Percentiles rank a stretch among this genome's conserved stretches.
Conservation (phyloP, 2,329 filamentous ascomycete genomes). For the Grosmannia serpens region DNA sequence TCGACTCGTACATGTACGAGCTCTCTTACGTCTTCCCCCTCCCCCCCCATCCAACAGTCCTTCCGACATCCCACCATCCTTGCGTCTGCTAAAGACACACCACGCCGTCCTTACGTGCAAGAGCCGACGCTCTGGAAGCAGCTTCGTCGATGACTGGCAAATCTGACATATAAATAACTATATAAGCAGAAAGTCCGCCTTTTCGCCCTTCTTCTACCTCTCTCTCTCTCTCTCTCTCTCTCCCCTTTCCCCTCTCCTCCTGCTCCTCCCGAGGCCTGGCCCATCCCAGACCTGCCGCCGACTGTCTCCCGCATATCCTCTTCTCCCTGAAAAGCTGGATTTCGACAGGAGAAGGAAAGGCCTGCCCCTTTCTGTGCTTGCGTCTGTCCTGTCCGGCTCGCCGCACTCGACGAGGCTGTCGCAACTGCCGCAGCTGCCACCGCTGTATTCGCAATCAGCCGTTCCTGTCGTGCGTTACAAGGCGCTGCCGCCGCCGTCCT, state of each 20-base stretch:
- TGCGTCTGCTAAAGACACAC: too few species aligned
- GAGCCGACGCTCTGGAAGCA: too few species aligned
- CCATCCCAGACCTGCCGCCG: neutral
- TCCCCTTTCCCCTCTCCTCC: neutral
- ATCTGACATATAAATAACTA: neutral
- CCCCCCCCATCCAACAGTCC: too few species aligned
- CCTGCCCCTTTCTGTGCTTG: constrained; percentile 3
- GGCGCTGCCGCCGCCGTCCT: neutral
- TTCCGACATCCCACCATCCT: too few species aligned
- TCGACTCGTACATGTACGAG: too few species aligned
- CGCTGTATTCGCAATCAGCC: neutral
- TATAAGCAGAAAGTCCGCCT: neutral
- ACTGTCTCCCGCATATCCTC: neutral
- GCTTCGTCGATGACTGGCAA: too few species aligned
- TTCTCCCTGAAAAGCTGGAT: neutral
- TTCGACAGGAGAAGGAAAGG: constrained; percentile 1
- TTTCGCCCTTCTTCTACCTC: neutral
- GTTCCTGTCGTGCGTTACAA: neutral
- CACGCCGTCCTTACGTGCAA: neutral
- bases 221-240: neutral
- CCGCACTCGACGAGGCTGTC: neutral
- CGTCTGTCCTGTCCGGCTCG: neutral
- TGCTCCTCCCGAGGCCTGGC: neutral
- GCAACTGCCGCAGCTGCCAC: neutral
- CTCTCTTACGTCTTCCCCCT: too few species aligned